Base-by-base conservation (phyloP, 352 stramenopile genomes). In the Phytophthora multivora region DNA sequence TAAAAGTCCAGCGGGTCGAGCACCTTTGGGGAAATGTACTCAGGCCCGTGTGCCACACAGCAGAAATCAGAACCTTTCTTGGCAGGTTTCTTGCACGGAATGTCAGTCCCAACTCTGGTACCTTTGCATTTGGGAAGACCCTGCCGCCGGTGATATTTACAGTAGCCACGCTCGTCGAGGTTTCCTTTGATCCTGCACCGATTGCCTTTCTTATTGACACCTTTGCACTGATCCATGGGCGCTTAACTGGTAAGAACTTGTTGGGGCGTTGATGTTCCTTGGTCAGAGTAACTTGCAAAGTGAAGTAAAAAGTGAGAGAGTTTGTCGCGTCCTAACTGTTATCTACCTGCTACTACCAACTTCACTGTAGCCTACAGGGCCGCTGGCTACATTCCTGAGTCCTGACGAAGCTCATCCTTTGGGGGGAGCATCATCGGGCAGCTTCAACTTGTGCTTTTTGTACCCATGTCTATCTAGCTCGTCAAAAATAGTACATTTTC, bases 31-130 rank as follows among this genome's bases (percentile, higher is more conserved):
- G 56, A 30, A 23, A 71, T 64, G 46, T 68, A 48, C 33, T 19
- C 3, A 13, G 4, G 13, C 3, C 79, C 63, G 41, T 82, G 73
- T 0, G 43, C 56, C 0, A 56, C 53, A 30, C 62, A 79, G 52
- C 73, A 82, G 31, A 64, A 81, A n/a, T 7, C 45, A 31, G 72
- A 76, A 16, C 25, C 46, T 9, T 30, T 10, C 25, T 75, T 79
- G 2, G 66, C 62, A 11, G 41, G 19, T 4, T 70, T 69, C 10
- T 0, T 46, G 15, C 66, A 73, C 0, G 1, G 41, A 21, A 13
- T 13, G 0, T 19, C 31, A 0, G 58, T 64, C 19, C 38, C 45
- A 5, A 62, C 2, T 10, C 55, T 26, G 40, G 54, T 10, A 15
- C 71, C 66, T 46, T 63, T 38, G 47, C 70, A 75, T 8, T 11